Conservation (phyloP, 2,329 filamentous ascomycete genomes). For the Fusarium poae region DNA sequence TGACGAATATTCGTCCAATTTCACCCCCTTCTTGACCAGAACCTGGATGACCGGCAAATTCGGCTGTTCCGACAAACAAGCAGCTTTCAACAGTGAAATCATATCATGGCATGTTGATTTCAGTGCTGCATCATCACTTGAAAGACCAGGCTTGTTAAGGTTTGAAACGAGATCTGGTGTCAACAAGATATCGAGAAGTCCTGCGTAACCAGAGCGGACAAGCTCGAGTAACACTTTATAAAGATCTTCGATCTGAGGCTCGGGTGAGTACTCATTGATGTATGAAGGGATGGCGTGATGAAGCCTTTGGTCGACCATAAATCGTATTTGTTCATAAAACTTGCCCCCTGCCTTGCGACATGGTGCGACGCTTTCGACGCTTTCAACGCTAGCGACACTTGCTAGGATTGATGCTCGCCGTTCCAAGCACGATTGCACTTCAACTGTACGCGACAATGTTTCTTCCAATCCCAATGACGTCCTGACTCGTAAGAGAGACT, state of each 20-base stretch:
- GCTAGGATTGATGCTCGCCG: not conserved
- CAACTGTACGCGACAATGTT: fast-evolving
- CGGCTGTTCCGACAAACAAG: not conserved
- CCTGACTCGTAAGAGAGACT: not conserved
- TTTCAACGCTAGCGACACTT: too few species aligned
- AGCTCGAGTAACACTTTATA: fast-evolving
- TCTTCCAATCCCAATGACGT: not conserved
- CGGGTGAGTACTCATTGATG: fast-evolving
- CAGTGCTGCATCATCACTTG: not conserved
- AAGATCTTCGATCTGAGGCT: fast-evolving
- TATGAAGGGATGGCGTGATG: not conserved
- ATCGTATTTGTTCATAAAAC: not conserved
- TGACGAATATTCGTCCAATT: not conserved
- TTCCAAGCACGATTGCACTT: not conserved
- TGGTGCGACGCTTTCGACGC: too few species aligned
- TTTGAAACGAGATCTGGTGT: not conserved
- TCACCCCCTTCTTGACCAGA: not conserved
- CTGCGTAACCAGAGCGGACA: not conserved
- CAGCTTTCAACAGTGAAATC: not conserved
- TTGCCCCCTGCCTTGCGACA: not conserved
- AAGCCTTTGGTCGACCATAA: fast-evolving
- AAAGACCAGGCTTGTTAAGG: fast-evolving
- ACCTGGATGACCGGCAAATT: not conserved
- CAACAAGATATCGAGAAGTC: not conserved
- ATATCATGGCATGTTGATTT: not conserved